These are phyloP conservation scores for Arctostaphylos glauca DNA, from an alignment of 148 eudicot species.

Conservation along the genomic window DNA sequence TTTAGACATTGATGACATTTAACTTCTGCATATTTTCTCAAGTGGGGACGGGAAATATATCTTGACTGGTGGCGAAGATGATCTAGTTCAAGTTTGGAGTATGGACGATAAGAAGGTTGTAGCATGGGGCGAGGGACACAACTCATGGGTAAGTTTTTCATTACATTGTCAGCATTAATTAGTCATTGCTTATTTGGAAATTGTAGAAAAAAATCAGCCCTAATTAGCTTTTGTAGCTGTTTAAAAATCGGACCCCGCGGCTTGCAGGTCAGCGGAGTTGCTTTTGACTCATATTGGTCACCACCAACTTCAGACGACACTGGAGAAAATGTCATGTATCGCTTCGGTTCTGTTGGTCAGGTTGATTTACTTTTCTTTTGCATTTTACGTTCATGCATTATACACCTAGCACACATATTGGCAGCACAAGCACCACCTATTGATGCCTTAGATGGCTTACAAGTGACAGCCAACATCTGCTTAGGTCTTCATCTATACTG, in stretches of 20 bases:
- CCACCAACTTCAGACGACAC: conserved; percentile 55
- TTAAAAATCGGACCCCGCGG: conserved; percentile 2
- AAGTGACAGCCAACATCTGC: background rate
- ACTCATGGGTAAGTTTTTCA: conserved; percentile 50
- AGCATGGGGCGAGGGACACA: conserved; percentile 72
- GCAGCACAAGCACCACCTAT: background rate
- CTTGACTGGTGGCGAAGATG: conserved; percentile 67
- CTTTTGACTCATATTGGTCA: conserved; percentile 67
- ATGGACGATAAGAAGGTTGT: conserved; percentile 64
- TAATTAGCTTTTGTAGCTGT: background rate
- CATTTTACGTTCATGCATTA: background rate
- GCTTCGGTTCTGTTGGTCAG: conserved; percentile 80
- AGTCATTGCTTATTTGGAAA: background rate
- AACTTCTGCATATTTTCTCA: conserved; percentile 5
- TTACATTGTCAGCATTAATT: background rate
- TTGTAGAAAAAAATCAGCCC: background rate
- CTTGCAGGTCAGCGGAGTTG: conserved; percentile 73
- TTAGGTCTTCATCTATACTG: background rate
- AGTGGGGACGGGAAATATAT: conserved; percentile 46
- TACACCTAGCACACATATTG: background rate
- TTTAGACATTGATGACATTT: conserved; percentile 1
- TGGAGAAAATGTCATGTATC: conserved; percentile 54
- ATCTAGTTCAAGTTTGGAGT: conserved; percentile 67
- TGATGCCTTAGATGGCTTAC: background rate
- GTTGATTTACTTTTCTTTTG: conserved; percentile 21